Conservation (phyloP, 179 eudicot genomes). For the Spinacia oleracea region DNA sequence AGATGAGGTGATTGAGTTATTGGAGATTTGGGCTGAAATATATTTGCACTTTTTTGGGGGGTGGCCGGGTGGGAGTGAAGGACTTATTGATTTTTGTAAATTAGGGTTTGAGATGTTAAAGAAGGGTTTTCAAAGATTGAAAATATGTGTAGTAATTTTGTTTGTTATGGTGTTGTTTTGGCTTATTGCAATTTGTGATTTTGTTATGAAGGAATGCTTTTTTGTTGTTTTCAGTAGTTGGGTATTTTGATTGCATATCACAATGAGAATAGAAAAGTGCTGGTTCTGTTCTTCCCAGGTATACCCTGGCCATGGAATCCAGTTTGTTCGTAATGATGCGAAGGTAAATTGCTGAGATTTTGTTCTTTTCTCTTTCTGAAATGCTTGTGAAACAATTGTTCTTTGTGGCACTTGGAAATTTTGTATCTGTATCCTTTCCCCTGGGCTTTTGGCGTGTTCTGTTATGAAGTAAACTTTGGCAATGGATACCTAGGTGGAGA, state of each 20-base stretch:
- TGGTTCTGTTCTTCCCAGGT: constrained; percentile 75
- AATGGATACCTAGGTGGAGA: not conserved
- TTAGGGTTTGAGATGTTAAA: not conserved
- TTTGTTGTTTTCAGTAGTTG: constrained; percentile 17
- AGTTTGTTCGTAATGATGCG: constrained; percentile 69
- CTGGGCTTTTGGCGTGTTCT: not conserved
- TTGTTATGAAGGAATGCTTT: not conserved
- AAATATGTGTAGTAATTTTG: no score
- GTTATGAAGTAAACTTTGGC: not conserved
- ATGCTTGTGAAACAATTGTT: not conserved
- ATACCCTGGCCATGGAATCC: constrained; percentile 77
- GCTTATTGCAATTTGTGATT: not conserved
- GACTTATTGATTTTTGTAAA: no score
- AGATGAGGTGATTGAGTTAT: no score
- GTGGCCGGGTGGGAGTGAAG: no score
- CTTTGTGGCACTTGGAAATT: not conserved
- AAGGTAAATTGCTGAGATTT: constrained; percentile 37
- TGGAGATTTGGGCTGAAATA: not conserved
- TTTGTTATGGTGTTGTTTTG: no score
- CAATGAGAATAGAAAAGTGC: constrained; percentile 72
- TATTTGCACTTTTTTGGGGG: no score
- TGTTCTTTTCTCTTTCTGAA: no score
- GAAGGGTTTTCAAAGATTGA: no score
- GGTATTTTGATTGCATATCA: constrained; percentile 8
- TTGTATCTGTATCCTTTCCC: not conserved